A percentile compares a stretch with the other conserved stretches of the same genome.
Conservation (phyloP, 2,329 filamentous ascomycete species). For the Cladophialophora exuberans region DNA sequence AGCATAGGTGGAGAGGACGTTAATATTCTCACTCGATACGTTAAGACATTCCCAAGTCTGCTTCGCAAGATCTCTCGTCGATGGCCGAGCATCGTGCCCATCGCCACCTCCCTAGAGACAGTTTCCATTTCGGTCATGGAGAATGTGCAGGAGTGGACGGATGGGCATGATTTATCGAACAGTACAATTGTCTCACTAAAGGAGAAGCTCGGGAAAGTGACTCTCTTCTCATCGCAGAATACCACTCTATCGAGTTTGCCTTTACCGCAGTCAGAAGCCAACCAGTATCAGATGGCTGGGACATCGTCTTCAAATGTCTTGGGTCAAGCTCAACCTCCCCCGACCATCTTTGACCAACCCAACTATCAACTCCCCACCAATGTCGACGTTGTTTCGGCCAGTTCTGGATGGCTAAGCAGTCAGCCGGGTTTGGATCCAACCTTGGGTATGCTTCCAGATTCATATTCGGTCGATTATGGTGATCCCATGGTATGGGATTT, state of each 20-base stretch:
- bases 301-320: neutral
- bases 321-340: neutral
- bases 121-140: slow-evolving; percentile 8
- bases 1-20: slow-evolving; percentile 14
- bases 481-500: slow-evolving; percentile 17
- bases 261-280: neutral
- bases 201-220: slow-evolving; percentile 2
- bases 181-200: neutral
- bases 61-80: slow-evolving; percentile 21
- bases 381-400: neutral
- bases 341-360: neutral
- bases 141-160: slow-evolving; percentile 10
- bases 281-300: neutral
- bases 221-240: slow-evolving; percentile 1
- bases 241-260: neutral
- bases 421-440: neutral
- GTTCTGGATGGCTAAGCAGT: neutral
- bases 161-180: neutral
- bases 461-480: neutral
- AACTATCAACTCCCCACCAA: neutral
- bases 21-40: slow-evolving; percentile 8
- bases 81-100: slow-evolving; percentile 8
- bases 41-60: slow-evolving; percentile 11
- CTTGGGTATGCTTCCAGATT: neutral
- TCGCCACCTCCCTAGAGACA: slow-evolving; percentile 13